These are phyloP conservation scores for Panicum virgatum DNA, from an alignment of 202 grass and related monocot species.

Conservation along the genomic window DNA sequence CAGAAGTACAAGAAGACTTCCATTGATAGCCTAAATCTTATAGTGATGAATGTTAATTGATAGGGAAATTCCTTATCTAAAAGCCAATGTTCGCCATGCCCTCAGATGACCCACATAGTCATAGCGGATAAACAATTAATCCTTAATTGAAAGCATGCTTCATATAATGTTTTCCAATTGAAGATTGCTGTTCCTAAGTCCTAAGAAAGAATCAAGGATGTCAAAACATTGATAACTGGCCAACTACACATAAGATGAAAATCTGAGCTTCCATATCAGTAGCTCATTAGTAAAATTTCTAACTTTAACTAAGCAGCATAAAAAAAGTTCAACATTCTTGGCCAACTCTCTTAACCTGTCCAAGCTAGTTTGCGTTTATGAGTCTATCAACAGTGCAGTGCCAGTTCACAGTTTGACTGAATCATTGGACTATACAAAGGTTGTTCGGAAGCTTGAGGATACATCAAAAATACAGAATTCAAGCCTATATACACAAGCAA, in stretches of 20 bases:
- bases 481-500: background rate
- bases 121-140: background rate
- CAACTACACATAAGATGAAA: background rate
- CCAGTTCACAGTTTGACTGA: background rate
- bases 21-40: background rate
- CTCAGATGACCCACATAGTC: background rate
- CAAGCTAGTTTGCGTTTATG: background rate
- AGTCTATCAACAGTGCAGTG: background rate
- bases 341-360: background rate
- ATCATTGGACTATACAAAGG: background rate
- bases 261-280: background rate
- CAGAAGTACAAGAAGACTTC: background rate
- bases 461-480: background rate
- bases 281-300: background rate
- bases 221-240: background rate
- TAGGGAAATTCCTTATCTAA: background rate
- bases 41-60: background rate
- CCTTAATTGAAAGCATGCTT: background rate
- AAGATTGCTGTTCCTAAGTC: background rate
- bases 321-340: slow-evolving; percentile 1
- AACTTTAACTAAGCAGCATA: background rate
- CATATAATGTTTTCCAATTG: background rate
- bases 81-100: background rate
- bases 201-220: background rate
- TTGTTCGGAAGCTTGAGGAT: background rate